phyloP scores from a whole-genome alignment of 1,284 basidiomycete genomes.

The Puccinia horiana region DNA sequence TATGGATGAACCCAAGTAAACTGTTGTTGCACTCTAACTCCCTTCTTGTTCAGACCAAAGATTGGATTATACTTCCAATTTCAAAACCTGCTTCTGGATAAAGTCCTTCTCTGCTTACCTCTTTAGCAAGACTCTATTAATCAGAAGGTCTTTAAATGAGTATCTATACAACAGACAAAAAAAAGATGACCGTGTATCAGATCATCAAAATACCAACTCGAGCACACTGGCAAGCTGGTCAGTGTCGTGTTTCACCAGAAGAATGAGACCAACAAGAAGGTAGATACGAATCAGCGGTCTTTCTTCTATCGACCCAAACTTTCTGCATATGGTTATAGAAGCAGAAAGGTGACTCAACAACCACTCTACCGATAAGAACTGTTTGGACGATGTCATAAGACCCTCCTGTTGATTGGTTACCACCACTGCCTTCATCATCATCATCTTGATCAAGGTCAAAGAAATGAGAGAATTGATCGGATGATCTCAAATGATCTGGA shows the following conservation, averaged over 20 bases:
- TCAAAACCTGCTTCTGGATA: no score
- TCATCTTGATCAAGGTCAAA: background rate
- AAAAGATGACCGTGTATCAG: background rate
- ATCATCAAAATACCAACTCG: background rate
- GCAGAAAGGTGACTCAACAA: background rate
- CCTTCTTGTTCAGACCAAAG: no score
- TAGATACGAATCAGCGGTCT: background rate
- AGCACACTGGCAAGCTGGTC: background rate
- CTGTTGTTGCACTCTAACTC: no score
- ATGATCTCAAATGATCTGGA: background rate
- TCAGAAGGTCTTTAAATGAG: no score
- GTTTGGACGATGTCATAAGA: conserved; percentile 4
- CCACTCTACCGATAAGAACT: background rate
- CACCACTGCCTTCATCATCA: no score
- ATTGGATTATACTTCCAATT: no score
- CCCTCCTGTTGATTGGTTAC: no score
- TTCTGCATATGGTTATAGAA: background rate
- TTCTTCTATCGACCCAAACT: background rate
- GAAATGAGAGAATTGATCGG: background rate
- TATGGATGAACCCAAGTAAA: no score
- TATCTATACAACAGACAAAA: no score
- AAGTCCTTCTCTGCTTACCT: no score
- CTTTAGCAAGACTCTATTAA: no score
- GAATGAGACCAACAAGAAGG: background rate
- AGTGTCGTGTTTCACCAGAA: background rate